Evolutionary conservation across 2,329 filamentous ascomycete species (phyloP).

Genomic region (Pseudogymnoascus sp.): DNA sequence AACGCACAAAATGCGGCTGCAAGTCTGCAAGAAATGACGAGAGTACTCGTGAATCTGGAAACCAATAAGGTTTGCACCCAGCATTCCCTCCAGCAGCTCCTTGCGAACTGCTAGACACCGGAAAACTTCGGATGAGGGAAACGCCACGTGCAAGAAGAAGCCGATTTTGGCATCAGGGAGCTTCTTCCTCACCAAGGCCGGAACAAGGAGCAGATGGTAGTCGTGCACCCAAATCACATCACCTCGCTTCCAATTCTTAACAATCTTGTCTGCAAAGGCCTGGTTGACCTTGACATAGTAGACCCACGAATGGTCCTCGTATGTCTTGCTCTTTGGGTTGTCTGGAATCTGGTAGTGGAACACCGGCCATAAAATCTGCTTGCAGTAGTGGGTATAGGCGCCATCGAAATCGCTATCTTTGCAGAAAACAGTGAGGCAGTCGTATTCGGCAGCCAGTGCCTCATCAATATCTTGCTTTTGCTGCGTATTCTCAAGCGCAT

Average conservation of each 20-base stretch:
- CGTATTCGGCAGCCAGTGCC: slow-evolving; percentile 69
- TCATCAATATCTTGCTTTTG: slow-evolving; percentile 80
- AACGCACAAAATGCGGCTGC: slow-evolving; percentile 81
- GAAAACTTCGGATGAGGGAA: slow-evolving; percentile 94
- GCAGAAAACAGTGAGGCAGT: slow-evolving; percentile 77
- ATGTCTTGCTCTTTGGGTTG: slow-evolving; percentile 96
- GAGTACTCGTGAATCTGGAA: slow-evolving; percentile 94
- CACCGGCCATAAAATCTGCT: slow-evolving; percentile 94
- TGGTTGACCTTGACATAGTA: slow-evolving; percentile 91
- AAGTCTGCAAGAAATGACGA: slow-evolving; percentile 91
- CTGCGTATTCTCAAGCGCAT: slow-evolving; percentile 65
- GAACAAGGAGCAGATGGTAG: slow-evolving; percentile 86
- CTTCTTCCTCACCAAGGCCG: slow-evolving; percentile 81
- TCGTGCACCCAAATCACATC: slow-evolving; percentile 95
- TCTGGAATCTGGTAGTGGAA: slow-evolving; percentile 98
- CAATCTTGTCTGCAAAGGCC: slow-evolving; percentile 83
- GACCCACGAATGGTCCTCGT: slow-evolving; percentile 93
- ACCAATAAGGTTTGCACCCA: slow-evolving; percentile 84
- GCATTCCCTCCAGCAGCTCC: slow-evolving; percentile 82
- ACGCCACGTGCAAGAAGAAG: slow-evolving; percentile 91
- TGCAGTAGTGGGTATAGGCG: slow-evolving; percentile 94
- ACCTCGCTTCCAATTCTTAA: slow-evolving; percentile 86
- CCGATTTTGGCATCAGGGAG: slow-evolving; percentile 90
- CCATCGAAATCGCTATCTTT: slow-evolving; percentile 90
- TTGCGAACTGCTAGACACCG: slow-evolving; percentile 81